Evolutionary conservation across 768 basidiomycete genomes (phyloP).

Genomic region (Lactarius sp.): DNA sequence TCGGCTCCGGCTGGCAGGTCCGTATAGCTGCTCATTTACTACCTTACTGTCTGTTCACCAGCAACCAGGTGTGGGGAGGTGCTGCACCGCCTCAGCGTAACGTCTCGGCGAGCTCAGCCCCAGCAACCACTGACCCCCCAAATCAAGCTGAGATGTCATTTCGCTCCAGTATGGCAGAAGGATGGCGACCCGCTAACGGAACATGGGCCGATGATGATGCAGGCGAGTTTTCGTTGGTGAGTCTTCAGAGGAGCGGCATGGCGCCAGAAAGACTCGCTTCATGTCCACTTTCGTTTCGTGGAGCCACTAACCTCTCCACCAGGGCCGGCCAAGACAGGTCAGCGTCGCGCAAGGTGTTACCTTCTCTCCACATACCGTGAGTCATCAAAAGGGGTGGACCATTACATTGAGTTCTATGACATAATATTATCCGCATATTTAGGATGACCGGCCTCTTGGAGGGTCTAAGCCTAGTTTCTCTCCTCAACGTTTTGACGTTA

Average conservation of each 20-base stretch:
- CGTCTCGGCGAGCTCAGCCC: constrained; percentile 55
- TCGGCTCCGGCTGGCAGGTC: constrained; percentile 68
- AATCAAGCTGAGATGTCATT: constrained; percentile 44
- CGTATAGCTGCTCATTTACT: constrained; percentile 28
- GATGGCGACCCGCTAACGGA: constrained; percentile 52
- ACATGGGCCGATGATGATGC: constrained; percentile 56
- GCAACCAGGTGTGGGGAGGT: constrained; percentile 54
- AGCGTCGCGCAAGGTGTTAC: constrained; percentile 22
- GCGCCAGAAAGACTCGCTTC: constrained; percentile 6
- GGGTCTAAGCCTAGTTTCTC: constrained; percentile 45
- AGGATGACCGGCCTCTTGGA: constrained; percentile 26
- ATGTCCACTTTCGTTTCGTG: constrained; percentile 3
- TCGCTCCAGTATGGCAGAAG: constrained; percentile 44
- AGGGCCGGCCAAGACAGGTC: constrained; percentile 23
- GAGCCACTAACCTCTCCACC: constrained; percentile 3
- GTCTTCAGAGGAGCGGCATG: constrained; percentile 23
- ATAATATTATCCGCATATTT: constrained; percentile 26
- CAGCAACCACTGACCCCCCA: constrained; percentile 48
- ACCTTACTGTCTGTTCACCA: constrained; percentile 30
- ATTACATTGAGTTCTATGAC: constrained; percentile 20
- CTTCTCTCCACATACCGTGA: constrained; percentile 24
- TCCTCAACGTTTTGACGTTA: constrained; percentile 49
- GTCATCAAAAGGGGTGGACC: constrained; percentile 2
- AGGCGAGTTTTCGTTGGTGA: constrained; percentile 44
- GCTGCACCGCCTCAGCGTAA: constrained; percentile 50